A percentile compares a stretch with the other conserved stretches of the same genome.
phyloP scores from a whole-genome alignment of 163 green algal genomes.

The Scenedesmus sp. region DNA sequence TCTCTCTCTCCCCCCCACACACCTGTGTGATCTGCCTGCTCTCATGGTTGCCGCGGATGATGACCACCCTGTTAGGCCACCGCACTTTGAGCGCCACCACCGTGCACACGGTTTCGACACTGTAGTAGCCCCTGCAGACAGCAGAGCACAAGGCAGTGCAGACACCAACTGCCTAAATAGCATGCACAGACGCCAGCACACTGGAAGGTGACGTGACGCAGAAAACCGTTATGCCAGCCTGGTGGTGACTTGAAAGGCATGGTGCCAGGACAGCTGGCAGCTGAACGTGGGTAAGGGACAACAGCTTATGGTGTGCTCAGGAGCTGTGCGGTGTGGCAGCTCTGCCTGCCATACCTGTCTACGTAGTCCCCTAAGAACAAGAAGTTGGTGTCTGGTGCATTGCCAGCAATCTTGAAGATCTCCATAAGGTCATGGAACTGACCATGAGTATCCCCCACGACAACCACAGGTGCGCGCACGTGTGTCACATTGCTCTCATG shows the following conservation, averaged over 20 bases:
- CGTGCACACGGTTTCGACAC: conserved; percentile 95
- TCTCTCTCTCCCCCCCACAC: conserved; percentile 55
- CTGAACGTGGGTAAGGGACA: not conserved
- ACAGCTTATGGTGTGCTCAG: not conserved
- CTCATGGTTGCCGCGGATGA: conserved; percentile 99
- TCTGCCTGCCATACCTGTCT: conserved; percentile 67
- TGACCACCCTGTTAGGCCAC: conserved; percentile 96
- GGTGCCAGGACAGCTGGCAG: not conserved
- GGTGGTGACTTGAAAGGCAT: not conserved
- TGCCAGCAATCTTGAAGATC: conserved; percentile 96
- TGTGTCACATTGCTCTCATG: conserved; percentile 98
- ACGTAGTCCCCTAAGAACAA: conserved; percentile 99
- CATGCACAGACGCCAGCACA: not conserved
- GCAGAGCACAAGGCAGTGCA: not conserved
- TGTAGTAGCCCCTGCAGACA: conserved; percentile 87
- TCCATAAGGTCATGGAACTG: conserved; percentile 99
- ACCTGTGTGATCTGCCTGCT: conserved; percentile 99
- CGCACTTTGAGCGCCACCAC: conserved; percentile 71
- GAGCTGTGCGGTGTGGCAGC: not conserved
- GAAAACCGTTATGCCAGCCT: not conserved
- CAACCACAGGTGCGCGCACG: conserved; percentile 95
- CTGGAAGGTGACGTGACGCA: too few relatives aligned
- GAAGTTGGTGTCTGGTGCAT: conserved; percentile 98
- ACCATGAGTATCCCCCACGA: conserved; percentile 98
- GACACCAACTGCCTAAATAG: not conserved